Conservation (phyloP, 2,329 filamentous ascomycete genomes). For the Didymella arachidicola region DNA sequence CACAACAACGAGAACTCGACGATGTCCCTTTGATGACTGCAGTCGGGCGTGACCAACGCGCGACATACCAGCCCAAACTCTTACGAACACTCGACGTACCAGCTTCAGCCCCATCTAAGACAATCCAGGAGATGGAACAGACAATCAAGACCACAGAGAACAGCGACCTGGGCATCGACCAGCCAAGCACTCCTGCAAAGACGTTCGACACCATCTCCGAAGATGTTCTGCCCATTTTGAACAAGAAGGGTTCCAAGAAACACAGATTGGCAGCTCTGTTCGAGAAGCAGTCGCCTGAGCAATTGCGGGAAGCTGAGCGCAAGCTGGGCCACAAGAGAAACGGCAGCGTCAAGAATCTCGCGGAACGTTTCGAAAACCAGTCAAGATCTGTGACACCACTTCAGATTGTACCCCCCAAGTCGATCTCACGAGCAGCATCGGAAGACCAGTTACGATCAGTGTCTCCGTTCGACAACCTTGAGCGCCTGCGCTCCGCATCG, state of each 20-base stretch:
- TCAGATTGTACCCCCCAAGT: conserved; percentile 24
- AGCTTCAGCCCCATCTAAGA: neutral
- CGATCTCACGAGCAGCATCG: conserved; percentile 27
- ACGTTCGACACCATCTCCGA: conserved; percentile 23
- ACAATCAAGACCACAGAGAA: neutral
- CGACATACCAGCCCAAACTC: neutral
- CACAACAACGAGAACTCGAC: neutral
- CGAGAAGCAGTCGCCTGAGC: conserved; percentile 33
- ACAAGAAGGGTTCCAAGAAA: conserved; percentile 51
- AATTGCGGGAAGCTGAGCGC: conserved; percentile 21
- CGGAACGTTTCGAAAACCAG: conserved; percentile 35
- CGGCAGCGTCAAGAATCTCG: conserved; percentile 35
- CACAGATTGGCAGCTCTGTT: conserved; percentile 47
- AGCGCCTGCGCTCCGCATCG: conserved; percentile 28
- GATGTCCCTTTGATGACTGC: neutral
- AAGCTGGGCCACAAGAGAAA: conserved; percentile 25
- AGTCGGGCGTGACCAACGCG: neutral
- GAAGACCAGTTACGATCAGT: conserved; percentile 26
- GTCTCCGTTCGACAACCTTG: conserved; percentile 29
- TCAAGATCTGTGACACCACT: conserved; percentile 32
- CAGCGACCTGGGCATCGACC: neutral
- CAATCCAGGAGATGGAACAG: neutral
- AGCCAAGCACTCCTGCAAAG: conserved; percentile 1
- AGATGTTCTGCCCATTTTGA: conserved; percentile 30
- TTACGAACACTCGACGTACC: neutral